A percentile compares a stretch with the other conserved stretches of the same genome.
These are phyloP conservation scores for Metarhizium anisopliae DNA, from an alignment of 2,329 filamentous ascomycete genomes.

Conservation along the genomic window DNA sequence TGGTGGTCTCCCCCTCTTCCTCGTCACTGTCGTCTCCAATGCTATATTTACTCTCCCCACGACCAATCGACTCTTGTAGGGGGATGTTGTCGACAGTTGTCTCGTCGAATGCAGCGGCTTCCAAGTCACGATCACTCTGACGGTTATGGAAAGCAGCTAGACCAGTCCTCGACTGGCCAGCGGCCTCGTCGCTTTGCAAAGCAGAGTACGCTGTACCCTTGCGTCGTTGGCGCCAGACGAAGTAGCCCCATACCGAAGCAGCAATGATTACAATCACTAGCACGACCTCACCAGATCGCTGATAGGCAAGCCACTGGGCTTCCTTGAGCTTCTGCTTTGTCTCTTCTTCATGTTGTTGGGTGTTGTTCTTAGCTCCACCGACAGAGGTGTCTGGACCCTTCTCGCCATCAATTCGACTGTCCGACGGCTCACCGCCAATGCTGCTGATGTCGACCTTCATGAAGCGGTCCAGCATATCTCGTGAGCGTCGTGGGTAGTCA, in stretches of 20 bases:
- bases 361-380: slow-evolving; percentile 53
- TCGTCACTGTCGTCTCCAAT: slow-evolving; percentile 50
- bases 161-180: slow-evolving; percentile 23
- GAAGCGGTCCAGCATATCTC: slow-evolving; percentile 97
- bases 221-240: slow-evolving; percentile 54
- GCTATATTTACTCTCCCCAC: slow-evolving; percentile 40
- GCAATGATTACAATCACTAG: slow-evolving; percentile 72
- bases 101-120: slow-evolving; percentile 58
- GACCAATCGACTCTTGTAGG: slow-evolving; percentile 33
- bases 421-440: slow-evolving; percentile 72
- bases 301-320: slow-evolving; percentile 83
- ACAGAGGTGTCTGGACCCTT: slow-evolving; percentile 71
- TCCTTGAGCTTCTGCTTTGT: slow-evolving; percentile 64
- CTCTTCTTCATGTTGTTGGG: slow-evolving; percentile 43
- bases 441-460: slow-evolving; percentile 85
- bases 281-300: slow-evolving; percentile 76
- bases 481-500: slow-evolving; percentile 74
- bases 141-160: slow-evolving; percentile 41
- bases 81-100: slow-evolving; percentile 55
- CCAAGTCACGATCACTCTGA: slow-evolving; percentile 41
- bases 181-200: slow-evolving; percentile 29
- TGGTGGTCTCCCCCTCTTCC: slow-evolving; percentile 19
- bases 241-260: slow-evolving; percentile 66
- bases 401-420: slow-evolving; percentile 78
- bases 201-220: slow-evolving; percentile 46